phyloP scores from a whole-genome alignment of 768 basidiomycete species.

The Astraeus odoratus region DNA sequence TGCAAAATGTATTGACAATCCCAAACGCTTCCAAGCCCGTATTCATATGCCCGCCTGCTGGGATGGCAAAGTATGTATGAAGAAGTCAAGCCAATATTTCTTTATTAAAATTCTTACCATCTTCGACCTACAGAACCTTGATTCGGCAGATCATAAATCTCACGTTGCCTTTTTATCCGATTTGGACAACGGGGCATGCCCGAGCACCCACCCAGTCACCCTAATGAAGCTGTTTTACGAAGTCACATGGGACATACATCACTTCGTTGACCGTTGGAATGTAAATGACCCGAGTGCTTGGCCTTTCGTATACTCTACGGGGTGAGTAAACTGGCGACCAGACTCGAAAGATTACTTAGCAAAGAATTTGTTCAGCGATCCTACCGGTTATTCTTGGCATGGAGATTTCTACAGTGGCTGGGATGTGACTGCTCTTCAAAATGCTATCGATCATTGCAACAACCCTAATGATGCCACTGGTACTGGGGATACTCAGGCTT shows the following conservation, averaged over 20 bases:
- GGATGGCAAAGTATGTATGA: slow-evolving; percentile 34
- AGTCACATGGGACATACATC: slow-evolving; percentile 35
- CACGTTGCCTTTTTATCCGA: slow-evolving; percentile 25
- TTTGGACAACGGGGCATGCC: slow-evolving; percentile 34
- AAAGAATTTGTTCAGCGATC: slow-evolving; percentile 31
- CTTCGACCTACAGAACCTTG: slow-evolving; percentile 27
- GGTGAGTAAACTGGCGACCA: slow-evolving; percentile 19
- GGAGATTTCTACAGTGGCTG: slow-evolving; percentile 47
- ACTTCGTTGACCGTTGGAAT: slow-evolving; percentile 31
- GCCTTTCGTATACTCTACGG: slow-evolving; percentile 41
- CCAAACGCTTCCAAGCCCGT: slow-evolving; percentile 29
- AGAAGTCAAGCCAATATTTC: not conserved
- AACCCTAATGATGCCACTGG: slow-evolving; percentile 33
- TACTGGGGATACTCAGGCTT: slow-evolving; percentile 32
- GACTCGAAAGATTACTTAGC: not conserved
- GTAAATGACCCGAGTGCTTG: slow-evolving; percentile 22
- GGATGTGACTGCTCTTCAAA: slow-evolving; percentile 39
- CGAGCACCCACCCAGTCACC: slow-evolving; percentile 29
- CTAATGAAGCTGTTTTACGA: slow-evolving; percentile 38
- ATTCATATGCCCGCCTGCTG: slow-evolving; percentile 32
- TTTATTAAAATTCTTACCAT: not conserved
- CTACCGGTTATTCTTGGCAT: slow-evolving; percentile 45
- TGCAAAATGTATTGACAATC: not conserved
- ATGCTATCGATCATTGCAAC: slow-evolving; percentile 40
- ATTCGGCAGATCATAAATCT: slow-evolving; percentile 32